Base-by-base conservation (phyloP, 2,329 filamentous ascomycete species). In the Cladosporium austrohemisphaericum region DNA sequence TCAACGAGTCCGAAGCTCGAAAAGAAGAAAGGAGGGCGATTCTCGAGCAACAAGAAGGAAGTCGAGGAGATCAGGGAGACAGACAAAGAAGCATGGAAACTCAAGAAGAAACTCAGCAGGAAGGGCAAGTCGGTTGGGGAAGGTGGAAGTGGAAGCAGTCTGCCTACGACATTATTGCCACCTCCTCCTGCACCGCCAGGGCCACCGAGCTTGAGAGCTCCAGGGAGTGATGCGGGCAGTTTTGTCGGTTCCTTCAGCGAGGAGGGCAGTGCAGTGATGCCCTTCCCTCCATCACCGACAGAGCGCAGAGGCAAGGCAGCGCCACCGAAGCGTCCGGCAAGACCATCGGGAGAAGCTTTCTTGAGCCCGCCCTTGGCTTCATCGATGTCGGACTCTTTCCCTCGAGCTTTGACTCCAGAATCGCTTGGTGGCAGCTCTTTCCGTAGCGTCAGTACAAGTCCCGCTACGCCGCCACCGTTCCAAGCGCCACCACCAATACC, bases 271-370 rank as follows among this genome's bases (percentile, higher is more conserved):
- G 36, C 20, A 14, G 13, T 14, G 4, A 50, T 43, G 16, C 38
- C 23, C 23, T 14, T 25, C 8, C 22, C 20, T 25, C 41, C 20
- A 8, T 33, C 41, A 4, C 41, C 28, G 20, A 26, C 53, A 28
- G 41, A 53, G 41, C 55, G 56, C 1, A 41, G 52, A 38, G 44
- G 35, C 20, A 54, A 57, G 23, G 55, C 55, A 14, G 32, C 19
- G 36, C 55, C 59, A 25, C 59, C 59, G 3, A 57, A 52, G 35
- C 55, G 54, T 38, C 55, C 57, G 19, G 50, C 56, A 16, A 52
- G 57, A 19, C 54, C 59, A 20, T 40, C 56, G 5, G 55, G 52
- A 26, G 54, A 57, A 14, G 48, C 55, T 20, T 52, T 55, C 35
- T 28, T 55, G n/a, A 50, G 45, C 3, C 41, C 54, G 5, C 36